A percentile compares a stretch with the other conserved stretches of the same genome.
Evolutionary conservation across 345 rosid genomes (phyloP).

Genomic region (Erysimum cheiranthoides): DNA sequence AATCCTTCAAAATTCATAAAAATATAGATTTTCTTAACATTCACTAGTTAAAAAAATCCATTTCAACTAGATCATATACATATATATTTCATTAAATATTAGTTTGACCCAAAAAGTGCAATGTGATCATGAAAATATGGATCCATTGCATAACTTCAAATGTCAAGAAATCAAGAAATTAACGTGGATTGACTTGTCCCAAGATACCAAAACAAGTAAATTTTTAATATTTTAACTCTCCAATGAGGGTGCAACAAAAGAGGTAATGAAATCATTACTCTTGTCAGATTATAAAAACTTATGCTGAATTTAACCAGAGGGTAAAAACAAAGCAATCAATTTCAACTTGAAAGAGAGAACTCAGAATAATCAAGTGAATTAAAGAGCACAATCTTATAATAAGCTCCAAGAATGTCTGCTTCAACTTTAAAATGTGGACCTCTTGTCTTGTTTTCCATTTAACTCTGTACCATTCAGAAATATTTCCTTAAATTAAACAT

Average conservation of each 20-base stretch:
- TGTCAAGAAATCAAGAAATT: neutral
- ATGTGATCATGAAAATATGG: neutral
- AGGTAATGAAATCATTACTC: slow-evolving; percentile 16
- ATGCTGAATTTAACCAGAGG: neutral
- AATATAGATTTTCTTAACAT: too few relatives aligned
- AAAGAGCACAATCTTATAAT: slow-evolving; percentile 22
- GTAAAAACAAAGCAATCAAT: slow-evolving; percentile 9
- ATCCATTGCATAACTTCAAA: neutral
- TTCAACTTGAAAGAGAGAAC: neutral
- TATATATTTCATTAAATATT: neutral
- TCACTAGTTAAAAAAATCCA: too few relatives aligned
- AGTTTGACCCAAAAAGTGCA: neutral
- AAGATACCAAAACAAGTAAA: neutral
- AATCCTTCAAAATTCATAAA: too few relatives aligned
- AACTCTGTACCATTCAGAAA: neutral
- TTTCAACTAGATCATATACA: neutral
- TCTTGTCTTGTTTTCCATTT: slow-evolving; percentile 22
- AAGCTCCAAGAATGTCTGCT: slow-evolving; percentile 25
- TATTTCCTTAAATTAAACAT: neutral
- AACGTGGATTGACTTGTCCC: slow-evolving; percentile 3
- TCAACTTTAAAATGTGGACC: slow-evolving; percentile 12
- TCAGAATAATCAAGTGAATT: slow-evolving; percentile 11
- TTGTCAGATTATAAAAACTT: slow-evolving; percentile 13
- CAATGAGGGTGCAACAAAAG: neutral
- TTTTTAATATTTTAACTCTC: neutral